A percentile compares a stretch with the other conserved stretches of the same genome.
These are phyloP conservation scores for Colletotrichum zoysiae DNA, from an alignment of 2,329 filamentous ascomycete species.

Conservation along the genomic window DNA sequence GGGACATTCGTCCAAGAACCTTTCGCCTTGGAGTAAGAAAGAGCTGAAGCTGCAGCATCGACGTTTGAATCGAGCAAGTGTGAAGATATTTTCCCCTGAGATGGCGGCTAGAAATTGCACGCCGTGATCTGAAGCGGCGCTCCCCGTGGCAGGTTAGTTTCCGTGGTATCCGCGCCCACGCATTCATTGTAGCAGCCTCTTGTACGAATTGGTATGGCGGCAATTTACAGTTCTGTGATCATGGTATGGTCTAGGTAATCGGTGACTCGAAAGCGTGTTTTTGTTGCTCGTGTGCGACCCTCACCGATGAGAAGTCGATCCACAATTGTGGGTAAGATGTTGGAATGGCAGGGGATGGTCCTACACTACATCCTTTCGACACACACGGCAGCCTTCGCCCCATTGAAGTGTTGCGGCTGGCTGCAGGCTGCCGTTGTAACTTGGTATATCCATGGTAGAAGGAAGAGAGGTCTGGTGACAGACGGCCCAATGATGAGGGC, in stretches of 20 bases:
- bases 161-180: conserved; percentile 2
- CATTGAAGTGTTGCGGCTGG: conserved; percentile 34
- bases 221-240: conserved; percentile 2
- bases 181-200: not conserved
- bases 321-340: conserved; percentile 28
- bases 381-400: conserved; percentile 25
- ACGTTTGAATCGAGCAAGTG: conserved; percentile 12
- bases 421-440: conserved; percentile 40
- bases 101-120: conserved; percentile 6
- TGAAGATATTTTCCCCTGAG: not conserved
- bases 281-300: conserved; percentile 13
- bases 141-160: conserved; percentile 3
- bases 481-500: conserved; percentile 33
- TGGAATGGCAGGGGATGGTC: conserved; percentile 20
- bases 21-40: conserved; percentile 29
- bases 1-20: conserved; percentile 4
- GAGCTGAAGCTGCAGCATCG: conserved; percentile 17
- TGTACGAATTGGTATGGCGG: not conserved
- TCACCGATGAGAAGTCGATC: conserved; percentile 34
- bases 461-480: conserved; percentile 20
- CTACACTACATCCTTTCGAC: conserved; percentile 27
- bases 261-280: conserved; percentile 18
- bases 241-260: conserved; percentile 4
- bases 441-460: conserved; percentile 37
- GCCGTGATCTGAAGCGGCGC: not conserved